Percentiles rank a stretch among this genome's conserved stretches.
phyloP scores from a whole-genome alignment of 2,329 filamentous ascomycete genomes.

The Xylaria arbuscula region DNA sequence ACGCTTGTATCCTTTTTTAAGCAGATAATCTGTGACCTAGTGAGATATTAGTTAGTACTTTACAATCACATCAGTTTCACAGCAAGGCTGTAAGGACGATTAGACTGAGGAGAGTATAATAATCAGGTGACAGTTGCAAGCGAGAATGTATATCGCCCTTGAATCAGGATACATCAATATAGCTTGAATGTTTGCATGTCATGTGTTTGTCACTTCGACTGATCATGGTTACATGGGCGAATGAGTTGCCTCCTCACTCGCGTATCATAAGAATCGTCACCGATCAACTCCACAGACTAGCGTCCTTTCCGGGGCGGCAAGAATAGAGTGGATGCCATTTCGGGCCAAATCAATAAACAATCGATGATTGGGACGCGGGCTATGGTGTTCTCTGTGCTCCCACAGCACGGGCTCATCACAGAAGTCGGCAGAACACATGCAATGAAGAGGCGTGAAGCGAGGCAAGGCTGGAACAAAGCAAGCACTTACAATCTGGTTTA shows the following conservation, averaged over 20 bases:
- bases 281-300: not conserved
- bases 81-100: not conserved
- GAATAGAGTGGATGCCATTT: not conserved
- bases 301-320: not conserved
- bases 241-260: not conserved
- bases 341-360: not conserved
- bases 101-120: not conserved
- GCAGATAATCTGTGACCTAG: constrained; percentile 89
- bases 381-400: not conserved
- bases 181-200: not conserved
- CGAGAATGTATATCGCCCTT: not conserved
- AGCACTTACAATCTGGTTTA: constrained; percentile 90
- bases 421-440: constrained; percentile 36
- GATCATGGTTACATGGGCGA: not conserved
- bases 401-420: not conserved
- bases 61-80: not conserved
- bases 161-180: not conserved
- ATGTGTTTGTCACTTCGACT: not conserved
- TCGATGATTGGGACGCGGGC: not conserved
- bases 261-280: not conserved
- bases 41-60: constrained; percentile 14
- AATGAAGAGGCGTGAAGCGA: not conserved
- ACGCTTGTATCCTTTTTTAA: constrained; percentile 92
- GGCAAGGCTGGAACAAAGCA: not conserved
- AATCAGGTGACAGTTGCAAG: not conserved